Evolutionary conservation across 768 basidiomycete genomes (phyloP), one percentile per base, ranked within the genome.

Genomic region (Boletellus emodensis): DNA sequence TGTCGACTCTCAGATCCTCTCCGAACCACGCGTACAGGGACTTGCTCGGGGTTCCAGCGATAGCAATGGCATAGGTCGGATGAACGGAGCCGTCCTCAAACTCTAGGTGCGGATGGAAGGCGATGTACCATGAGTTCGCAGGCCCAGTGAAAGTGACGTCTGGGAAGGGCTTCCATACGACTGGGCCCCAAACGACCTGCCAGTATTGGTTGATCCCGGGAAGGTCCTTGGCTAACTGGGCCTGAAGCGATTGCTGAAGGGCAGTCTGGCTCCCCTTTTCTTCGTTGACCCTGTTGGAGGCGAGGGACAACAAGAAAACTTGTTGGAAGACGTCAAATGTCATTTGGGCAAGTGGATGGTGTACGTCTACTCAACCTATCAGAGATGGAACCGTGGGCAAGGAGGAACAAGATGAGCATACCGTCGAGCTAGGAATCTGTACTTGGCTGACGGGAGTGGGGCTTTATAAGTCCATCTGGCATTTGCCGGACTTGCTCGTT

Each of bases 101-200:
- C 41, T 22, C 0, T 36, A 56, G 40, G 15, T 2, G 6, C 0
- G 57, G 57, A 17, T 59, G 41, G 14, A 28, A 34, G 17, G 56
- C 56, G 8, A 61, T 3, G 24, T 48, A 61, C 51, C 51, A 55
- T 5, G 60, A 41, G 39, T 62, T 59, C 11, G 51, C 56, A 8
- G 56, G 60, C 1, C 53, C 53, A 6, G 48, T 51, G 4, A 13
- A 6, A 10, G 1, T 17, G 0, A 41, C 18, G 6, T 42, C 53
- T 18, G 60, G 49, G 2, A 26, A 11, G 13, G 35, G 18, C 43
- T 61, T 61, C 48, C 57, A 58, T 10, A 55, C 48, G 14, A 52
- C 45, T 4, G 56, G 60, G 1, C 60, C 50, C 52, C 51, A 58
- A 13, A 46, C 51, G 13, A 59, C 17, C 17, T 38, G 2, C 55